Evolutionary conservation across 2,329 filamentous ascomycete species (phyloP).

Genomic region (Dothideomycetes sp.): DNA sequence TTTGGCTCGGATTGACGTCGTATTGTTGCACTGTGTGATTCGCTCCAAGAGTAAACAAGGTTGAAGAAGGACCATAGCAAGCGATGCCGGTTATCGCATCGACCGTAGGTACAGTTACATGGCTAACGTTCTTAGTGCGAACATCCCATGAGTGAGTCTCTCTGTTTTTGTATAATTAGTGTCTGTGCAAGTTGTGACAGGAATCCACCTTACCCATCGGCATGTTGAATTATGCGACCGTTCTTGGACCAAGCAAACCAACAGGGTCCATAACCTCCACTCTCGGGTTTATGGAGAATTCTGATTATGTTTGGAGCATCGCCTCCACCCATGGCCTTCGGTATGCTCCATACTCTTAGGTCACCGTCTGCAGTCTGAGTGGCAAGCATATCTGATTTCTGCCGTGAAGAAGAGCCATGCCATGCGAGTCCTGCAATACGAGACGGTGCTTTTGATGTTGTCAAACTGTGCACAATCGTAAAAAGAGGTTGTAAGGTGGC

Average conservation of each 20-base stretch:
- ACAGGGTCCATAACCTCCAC: slow-evolving; percentile 64
- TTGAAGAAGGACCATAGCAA: slow-evolving; percentile 83
- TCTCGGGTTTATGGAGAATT: slow-evolving; percentile 71
- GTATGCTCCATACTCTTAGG: slow-evolving; percentile 89
- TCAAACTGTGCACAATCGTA: slow-evolving; percentile 86
- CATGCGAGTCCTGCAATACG: slow-evolving; percentile 80
- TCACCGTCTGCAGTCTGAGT: slow-evolving; percentile 89
- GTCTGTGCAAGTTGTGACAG: not conserved
- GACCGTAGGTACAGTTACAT: slow-evolving; percentile 76
- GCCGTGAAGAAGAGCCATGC: slow-evolving; percentile 92
- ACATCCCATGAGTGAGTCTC: slow-evolving; percentile 96
- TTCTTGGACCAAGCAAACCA: slow-evolving; percentile 99
- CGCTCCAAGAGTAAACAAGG: slow-evolving; percentile 79
- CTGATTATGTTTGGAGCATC: slow-evolving; percentile 74
- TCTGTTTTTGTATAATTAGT: slow-evolving; percentile 29
- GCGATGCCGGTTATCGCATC: slow-evolving; percentile 74
- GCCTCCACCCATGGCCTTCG: slow-evolving; percentile 65
- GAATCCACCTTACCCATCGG: slow-evolving; percentile 62
- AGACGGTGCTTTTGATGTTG: slow-evolving; percentile 73
- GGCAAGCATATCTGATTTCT: slow-evolving; percentile 96
- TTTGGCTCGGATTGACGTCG: slow-evolving; percentile 65
- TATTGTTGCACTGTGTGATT: slow-evolving; percentile 92
- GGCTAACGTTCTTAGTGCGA: slow-evolving; percentile 91
- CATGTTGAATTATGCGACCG: slow-evolving; percentile 85
- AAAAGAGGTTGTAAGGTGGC: slow-evolving; percentile 85